Percentiles rank a stretch among this genome's conserved stretches.
These are phyloP conservation scores for Rhizoclosmatium hyalinum DNA, from an alignment of 371 early-diverging fungal species.

Conservation along the genomic window DNA sequence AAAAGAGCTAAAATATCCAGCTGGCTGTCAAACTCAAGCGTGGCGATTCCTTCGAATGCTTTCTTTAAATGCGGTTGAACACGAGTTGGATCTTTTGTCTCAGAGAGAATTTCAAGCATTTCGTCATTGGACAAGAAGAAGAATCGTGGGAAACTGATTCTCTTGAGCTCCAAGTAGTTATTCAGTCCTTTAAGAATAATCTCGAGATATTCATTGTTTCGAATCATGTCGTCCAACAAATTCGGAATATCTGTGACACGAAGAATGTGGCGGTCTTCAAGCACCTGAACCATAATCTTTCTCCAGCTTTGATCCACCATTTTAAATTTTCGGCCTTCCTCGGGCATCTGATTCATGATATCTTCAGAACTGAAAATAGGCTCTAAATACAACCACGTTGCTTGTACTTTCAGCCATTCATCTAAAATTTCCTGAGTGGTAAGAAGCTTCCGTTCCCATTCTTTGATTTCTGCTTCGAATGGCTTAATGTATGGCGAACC, in stretches of 20 bases:
- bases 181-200: constrained; percentile 64
- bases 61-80: constrained; percentile 69
- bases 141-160: constrained; percentile 63
- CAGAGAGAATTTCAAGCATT: constrained; percentile 66
- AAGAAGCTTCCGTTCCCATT: constrained; percentile 61
- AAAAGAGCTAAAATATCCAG: constrained; percentile 57
- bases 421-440: constrained; percentile 63
- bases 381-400: constrained; percentile 69
- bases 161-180: constrained; percentile 63
- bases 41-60: constrained; percentile 65
- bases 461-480: constrained; percentile 61
- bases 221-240: constrained; percentile 56
- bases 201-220: constrained; percentile 56
- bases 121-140: constrained; percentile 71
- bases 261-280: constrained; percentile 56
- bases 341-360: constrained; percentile 71
- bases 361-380: constrained; percentile 66
- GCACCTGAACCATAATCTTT: constrained; percentile 58
- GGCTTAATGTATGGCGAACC: constrained; percentile 67
- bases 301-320: constrained; percentile 61
- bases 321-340: constrained; percentile 64
- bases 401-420: constrained; percentile 69
- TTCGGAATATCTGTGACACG: constrained; percentile 60
- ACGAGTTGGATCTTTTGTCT: constrained; percentile 65
- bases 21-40: constrained; percentile 58